Evolutionary conservation across 2,329 filamentous ascomycete genomes (phyloP), one percentile per base, ranked within the genome.

Genomic region (Penicillium olsonii): DNA sequence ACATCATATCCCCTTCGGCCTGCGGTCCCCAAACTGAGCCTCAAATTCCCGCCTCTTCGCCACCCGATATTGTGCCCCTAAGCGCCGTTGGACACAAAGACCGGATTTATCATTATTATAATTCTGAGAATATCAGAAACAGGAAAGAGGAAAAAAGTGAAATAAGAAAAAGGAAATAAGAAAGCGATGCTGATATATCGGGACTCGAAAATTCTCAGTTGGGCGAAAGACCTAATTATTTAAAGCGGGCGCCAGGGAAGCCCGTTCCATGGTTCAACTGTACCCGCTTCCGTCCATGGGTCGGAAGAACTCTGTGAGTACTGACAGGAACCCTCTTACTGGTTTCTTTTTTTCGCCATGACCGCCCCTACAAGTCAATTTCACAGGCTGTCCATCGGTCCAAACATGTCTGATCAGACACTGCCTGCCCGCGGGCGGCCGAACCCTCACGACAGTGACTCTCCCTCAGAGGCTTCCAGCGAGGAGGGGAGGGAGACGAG

Each of bases 281-380:
- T 67, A 67, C 64, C 65, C 66, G 65, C 66, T 62, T 56, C 45
- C 50, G 58, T 61, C 67, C 67, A 61, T 70, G 68, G 67, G 58
- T 69, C 67, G 58, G 54, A 63, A 67, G 55, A 61, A 68, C 65
- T 67, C 62, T 63, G 62, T 66, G 48, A 52, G 38, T 51, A 44
- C 33, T 35, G 33, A 35, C 33, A 35, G 33, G 39, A 45, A 15
- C 19, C 45, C 45, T 53, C 12, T 31, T 11, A 14, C 31, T 45
- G 42, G 45, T 52, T 45, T 61, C 49, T 43, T 42, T 43, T 42
- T 48, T 52, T 45, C 39, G 44, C n/a, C 38, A 74, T 74, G 71
- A 69, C 70, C 56, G 59, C 69, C 45, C 71, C 72, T 49, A 71
- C 68, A 31, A 68, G 62, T 50, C 63, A 72, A 56, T 65, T 75